phyloP scores from a whole-genome alignment of 2,329 filamentous ascomycete species.

The Dichotomopilus funicola region DNA sequence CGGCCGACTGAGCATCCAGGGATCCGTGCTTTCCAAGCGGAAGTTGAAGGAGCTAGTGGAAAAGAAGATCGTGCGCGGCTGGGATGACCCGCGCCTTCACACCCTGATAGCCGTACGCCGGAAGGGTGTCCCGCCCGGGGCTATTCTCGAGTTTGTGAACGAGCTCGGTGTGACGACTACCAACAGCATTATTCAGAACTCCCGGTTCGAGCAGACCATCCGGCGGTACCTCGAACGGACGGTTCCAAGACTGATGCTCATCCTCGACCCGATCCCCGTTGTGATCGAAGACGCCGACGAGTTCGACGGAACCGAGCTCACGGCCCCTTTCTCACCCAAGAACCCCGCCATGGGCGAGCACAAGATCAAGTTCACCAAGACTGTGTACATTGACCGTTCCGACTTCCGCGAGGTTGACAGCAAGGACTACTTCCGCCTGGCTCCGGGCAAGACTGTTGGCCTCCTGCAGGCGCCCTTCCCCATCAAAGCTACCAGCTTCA shows the following conservation, averaged over 20 bases:
- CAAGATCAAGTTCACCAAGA: conserved; percentile 48
- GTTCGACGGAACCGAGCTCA: conserved; percentile 47
- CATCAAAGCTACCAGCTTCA: conserved; percentile 56
- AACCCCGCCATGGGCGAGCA: conserved; percentile 29
- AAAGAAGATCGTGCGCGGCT: conserved; percentile 70
- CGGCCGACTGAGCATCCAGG: conserved; percentile 69
- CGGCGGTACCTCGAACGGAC: conserved; percentile 81
- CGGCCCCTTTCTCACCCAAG: conserved; percentile 58
- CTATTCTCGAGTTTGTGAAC: conserved; percentile 82
- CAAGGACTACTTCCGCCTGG: conserved; percentile 63
- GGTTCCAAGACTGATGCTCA: conserved; percentile 81
- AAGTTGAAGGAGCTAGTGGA: conserved; percentile 74
- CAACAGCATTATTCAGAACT: conserved; percentile 69
- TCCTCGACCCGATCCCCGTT: conserved; percentile 78
- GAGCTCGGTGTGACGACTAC: conserved; percentile 87
- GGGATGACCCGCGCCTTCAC: conserved; percentile 88
- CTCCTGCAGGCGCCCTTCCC: conserved; percentile 59
- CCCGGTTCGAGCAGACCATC: conserved; percentile 78
- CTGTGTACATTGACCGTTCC: conserved; percentile 61
- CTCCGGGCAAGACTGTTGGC: conserved; percentile 61
- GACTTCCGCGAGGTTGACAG: conserved; percentile 64
- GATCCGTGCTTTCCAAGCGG: conserved; percentile 82
- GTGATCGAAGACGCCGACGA: conserved; percentile 73
- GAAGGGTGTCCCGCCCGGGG: conserved; percentile 79
- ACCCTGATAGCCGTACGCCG: conserved; percentile 79